Evolutionary conservation across 164 flowering plant species (phyloP), one percentile per base, ranked within the genome.

Genomic region (Dillenia suffruticosa): DNA sequence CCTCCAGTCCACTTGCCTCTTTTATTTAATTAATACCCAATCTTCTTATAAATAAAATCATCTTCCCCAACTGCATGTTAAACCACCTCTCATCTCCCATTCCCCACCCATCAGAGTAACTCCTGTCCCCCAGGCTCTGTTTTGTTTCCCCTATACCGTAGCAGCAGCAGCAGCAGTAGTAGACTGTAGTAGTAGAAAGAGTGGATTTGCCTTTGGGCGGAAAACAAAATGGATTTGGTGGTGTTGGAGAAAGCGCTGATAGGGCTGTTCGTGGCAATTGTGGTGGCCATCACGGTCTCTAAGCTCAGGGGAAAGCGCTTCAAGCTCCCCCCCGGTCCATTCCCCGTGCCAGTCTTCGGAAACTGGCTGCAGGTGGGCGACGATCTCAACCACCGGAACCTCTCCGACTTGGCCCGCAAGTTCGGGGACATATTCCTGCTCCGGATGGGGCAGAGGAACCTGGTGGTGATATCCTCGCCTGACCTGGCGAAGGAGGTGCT

Each of bases 361-460:
- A 85, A 90, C 76, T 90, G 96, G 96, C 88, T 87, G 15, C 93
- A 90, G 63, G 96, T 90, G 52, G 93, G 96, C 10, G 90, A 90
- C 44, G 93, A 89, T 66, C 69, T 87, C 16, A 87, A 89, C 82
- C 93, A 89, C 77, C 86, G 89, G 6, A 89, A 89, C 68, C 81
- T 89, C 44, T 63, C 86, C 46, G 87, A 85, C 40, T 22, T 82
- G 5, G 96, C 96, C 26, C 74, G 72, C 46, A 77, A 73, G 15
- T 87, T 76, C 72, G 96, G 96, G 2, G 84, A 87, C 13, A 74
- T 87, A 0, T 69, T 87, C 15, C 72, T 87, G 26, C 84, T 89
- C 32, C 84, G 96, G 0, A 89, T 89, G 96, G 96, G 96, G 5
- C 96, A 87, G 69, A 71, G 96, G 7, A 89, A 89, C 71, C 85